Base-by-base conservation (phyloP, 805 yeast species). In the Wickerhamiella hasegawae region DNA sequence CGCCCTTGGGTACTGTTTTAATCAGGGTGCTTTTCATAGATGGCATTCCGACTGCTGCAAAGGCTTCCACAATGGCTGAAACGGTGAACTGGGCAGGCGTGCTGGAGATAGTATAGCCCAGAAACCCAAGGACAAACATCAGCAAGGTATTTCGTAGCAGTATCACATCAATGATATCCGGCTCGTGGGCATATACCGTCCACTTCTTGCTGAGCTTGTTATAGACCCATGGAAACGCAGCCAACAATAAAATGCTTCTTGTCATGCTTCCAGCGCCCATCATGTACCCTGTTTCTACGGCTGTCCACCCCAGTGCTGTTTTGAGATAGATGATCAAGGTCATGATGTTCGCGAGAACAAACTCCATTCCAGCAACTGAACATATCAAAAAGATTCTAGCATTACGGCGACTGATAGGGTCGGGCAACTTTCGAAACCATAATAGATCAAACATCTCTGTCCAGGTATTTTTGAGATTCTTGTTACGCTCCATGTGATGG, bases 231-330 rank as follows among this genome's bases (percentile, higher is more conserved):
- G 58, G 57, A 35, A 53, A 48, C 6, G 47, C 43, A 4, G 41
- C 25, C 5, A 50, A 31, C 31, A 46, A 46, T 40, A 52, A 43
- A 12, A 49, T 17, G 6, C 52, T 47, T 14, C 58, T 40, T 22
- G 44, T 41, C 6, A 41, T 15, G 4, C 49, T 47, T 36, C 48
- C 48, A 1, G 46, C 35, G 2, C 56, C 47, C 15, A 50, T 41
- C 8, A 50, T 38, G 34, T 53, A 53, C 9, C 58, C 58, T 1
- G 46, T 28, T 37, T 53, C 52, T 5, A 53, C 42, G 8, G 55
- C 54, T 2, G 56, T 42, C 58, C 58, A 53, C 10, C 44, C 44
- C 34, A 53, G 52, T 35, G 34, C 30, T 33, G 45, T 43, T 37
- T 50, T 48, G 15, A 57, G 52, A 30, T 48, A 53, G 16, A 52